phyloP scores from a whole-genome alignment of 2,329 filamentous ascomycete species.

The Colletotrichum paranaense region DNA sequence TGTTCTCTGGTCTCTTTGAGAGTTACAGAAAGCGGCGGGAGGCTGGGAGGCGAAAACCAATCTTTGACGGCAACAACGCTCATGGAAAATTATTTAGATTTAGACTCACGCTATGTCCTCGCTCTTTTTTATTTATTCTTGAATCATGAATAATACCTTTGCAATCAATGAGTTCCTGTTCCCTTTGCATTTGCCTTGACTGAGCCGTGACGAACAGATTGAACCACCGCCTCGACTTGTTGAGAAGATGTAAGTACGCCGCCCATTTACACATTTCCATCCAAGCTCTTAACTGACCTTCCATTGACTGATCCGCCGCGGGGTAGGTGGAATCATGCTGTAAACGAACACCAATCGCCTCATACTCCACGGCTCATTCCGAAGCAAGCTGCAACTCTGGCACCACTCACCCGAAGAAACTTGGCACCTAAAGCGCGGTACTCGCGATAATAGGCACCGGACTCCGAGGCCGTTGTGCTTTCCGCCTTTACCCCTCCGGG shows the following conservation, averaged over 20 bases:
- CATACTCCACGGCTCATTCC: neutral
- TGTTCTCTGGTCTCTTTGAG: neutral
- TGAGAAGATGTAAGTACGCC: too few species aligned
- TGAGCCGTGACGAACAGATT: neutral
- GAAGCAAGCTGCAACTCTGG: neutral
- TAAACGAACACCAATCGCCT: neutral
- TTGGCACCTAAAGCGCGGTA: neutral
- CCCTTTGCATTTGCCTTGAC: too few species aligned
- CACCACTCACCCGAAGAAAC: neutral
- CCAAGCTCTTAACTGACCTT: too few species aligned
- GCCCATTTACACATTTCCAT: too few species aligned
- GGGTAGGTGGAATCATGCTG: neutral
- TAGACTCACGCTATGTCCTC: conserved; percentile 10
- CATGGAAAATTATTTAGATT: conserved; percentile 6
- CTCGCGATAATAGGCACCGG: neutral
- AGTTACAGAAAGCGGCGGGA: neutral
- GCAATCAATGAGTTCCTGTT: neutral
- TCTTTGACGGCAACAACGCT: neutral
- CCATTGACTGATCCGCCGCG: neutral
- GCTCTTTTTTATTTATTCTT: neutral
- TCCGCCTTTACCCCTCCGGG: neutral
- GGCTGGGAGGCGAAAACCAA: neutral
- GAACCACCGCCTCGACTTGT: too few species aligned
- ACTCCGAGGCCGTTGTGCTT: neutral
- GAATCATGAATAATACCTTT: conserved; percentile 15